Evolutionary conservation across 768 basidiomycete species (phyloP).

Genomic region (Cyclocybe aegerita): DNA sequence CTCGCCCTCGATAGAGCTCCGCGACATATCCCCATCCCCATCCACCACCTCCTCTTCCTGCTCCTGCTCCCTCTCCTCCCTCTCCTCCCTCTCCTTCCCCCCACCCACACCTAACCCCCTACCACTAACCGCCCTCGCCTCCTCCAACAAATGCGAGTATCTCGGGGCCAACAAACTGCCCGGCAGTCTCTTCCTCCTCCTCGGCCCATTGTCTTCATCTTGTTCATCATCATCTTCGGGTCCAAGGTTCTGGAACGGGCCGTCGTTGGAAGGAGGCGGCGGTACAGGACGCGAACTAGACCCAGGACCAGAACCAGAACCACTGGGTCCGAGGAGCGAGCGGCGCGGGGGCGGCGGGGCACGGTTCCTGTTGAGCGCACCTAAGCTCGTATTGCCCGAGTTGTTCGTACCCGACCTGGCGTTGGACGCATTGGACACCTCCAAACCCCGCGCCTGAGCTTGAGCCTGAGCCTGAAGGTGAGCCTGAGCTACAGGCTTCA

Average conservation of each 20-base stretch:
- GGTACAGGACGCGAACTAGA: constrained; percentile 22
- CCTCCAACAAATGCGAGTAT: constrained; percentile 59
- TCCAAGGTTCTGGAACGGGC: constrained; percentile 33
- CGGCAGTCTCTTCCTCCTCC: constrained; percentile 29
- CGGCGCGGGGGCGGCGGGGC: constrained; percentile 23
- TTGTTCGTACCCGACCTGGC: no score
- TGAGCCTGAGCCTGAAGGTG: no score
- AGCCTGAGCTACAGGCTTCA: no score
- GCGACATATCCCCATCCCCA: no score
- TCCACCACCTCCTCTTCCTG: not conserved
- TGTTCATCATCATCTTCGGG: no score
- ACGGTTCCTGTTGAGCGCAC: constrained; percentile 32
- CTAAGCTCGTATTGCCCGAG: no score
- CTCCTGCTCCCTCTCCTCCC: not conserved
- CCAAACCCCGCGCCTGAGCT: no score
- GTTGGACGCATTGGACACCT: no score
- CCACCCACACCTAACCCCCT: constrained; percentile 10
- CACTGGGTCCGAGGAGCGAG: constrained; percentile 1
- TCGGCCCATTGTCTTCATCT: no score
- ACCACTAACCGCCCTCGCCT: constrained; percentile 43
- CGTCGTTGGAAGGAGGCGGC: constrained; percentile 21
- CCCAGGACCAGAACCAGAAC: no score
- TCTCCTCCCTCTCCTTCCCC: not conserved
- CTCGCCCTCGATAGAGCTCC: no score
- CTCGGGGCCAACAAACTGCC: constrained; percentile 48